These are phyloP conservation scores for Cucurbita ficifolia DNA, from an alignment of 306 rosid genomes.

Conservation along the genomic window DNA sequence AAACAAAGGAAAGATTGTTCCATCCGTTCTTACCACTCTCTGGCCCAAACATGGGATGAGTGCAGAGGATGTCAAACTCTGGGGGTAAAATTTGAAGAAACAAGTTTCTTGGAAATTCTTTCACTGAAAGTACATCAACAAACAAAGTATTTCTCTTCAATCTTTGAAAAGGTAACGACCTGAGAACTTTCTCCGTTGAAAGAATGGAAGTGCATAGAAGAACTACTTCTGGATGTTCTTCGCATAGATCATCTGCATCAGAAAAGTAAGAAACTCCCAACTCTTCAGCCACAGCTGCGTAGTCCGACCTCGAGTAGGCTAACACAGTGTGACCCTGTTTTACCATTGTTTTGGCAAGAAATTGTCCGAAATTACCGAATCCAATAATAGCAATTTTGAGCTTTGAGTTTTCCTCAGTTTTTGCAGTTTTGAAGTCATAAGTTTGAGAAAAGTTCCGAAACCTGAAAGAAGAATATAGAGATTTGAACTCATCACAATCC, in stretches of 20 bases:
- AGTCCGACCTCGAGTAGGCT: slow-evolving; percentile 68
- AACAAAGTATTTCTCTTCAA: slow-evolving; percentile 69
- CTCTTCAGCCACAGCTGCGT: slow-evolving; percentile 44
- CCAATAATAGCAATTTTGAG: slow-evolving; percentile 69
- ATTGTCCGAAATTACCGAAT: slow-evolving; percentile 90
- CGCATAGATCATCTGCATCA: slow-evolving; percentile 62
- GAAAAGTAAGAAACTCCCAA: slow-evolving; percentile 50
- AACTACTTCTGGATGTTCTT: slow-evolving; percentile 86
- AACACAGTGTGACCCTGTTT: slow-evolving; percentile 61
- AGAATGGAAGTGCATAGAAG: slow-evolving; percentile 79
- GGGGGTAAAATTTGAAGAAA: slow-evolving; percentile 55
- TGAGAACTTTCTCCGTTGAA: slow-evolving; percentile 62
- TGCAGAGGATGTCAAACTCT: slow-evolving; percentile 64
- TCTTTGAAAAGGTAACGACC: slow-evolving; percentile 61
- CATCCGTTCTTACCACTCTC: slow-evolving; percentile 85
- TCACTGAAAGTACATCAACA: slow-evolving; percentile 88
- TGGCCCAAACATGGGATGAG: slow-evolving; percentile 97
- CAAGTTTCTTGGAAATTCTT: slow-evolving; percentile 68
- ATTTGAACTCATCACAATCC: neutral
- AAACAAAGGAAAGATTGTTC: slow-evolving; percentile 59
- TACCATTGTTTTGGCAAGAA: slow-evolving; percentile 51
- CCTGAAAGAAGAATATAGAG: slow-evolving; percentile 16
- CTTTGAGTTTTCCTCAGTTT: slow-evolving; percentile 24
- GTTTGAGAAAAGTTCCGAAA: slow-evolving; percentile 8
- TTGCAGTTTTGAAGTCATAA: slow-evolving; percentile 8